phyloP scores from a whole-genome alignment of 176 grass and related monocot species.

The Carex scoparia region DNA sequence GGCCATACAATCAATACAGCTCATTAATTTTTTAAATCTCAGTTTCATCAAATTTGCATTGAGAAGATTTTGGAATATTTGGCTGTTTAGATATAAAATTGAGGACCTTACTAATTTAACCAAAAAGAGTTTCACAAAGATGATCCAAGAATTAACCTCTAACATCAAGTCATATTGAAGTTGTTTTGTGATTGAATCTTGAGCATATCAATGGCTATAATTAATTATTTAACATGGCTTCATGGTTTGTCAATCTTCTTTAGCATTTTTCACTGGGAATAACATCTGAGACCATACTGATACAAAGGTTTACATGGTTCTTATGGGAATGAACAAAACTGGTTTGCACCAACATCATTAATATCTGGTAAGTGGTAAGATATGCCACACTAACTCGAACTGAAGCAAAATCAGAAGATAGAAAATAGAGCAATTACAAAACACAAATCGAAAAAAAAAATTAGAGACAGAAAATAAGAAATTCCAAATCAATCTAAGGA shows the following conservation, averaged over 20 bases:
- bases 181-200: not conserved
- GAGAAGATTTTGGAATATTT: not conserved
- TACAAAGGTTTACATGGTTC: not conserved
- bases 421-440: not conserved
- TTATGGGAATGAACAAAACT: not conserved
- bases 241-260: not conserved
- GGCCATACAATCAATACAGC: not conserved
- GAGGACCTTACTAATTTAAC: not conserved
- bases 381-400: not conserved
- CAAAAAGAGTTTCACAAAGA: not conserved
- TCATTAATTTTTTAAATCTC: not conserved
- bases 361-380: not conserved
- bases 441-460: not conserved
- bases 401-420: not conserved
- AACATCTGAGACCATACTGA: not conserved
- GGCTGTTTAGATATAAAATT: not conserved
- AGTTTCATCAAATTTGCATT: not conserved
- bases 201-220: not conserved
- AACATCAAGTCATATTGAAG: not conserved
- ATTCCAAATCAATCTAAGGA: not conserved
- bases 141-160: not conserved
- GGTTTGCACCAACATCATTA: not conserved
- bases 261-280: not conserved
- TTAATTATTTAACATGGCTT: not conserved
- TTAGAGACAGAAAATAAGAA: not conserved